Evolutionary conservation across 2,329 filamentous ascomycete species (phyloP).

Genomic region (Sclerotiophoma versabilis): DNA sequence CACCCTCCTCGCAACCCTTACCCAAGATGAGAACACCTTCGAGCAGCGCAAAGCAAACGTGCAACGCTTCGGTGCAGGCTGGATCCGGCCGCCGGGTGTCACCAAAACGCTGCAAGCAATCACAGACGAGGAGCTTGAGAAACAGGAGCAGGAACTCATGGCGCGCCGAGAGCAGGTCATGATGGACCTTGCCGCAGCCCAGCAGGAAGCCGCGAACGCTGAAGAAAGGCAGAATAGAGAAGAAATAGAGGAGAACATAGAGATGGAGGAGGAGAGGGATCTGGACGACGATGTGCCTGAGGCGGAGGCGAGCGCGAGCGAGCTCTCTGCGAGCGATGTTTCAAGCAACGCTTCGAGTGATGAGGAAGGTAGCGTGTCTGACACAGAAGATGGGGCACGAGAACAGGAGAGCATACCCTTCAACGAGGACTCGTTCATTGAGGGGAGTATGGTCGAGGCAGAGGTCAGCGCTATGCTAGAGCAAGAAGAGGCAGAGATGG

Average conservation of each 20-base stretch:
- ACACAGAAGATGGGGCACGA: constrained; percentile 50
- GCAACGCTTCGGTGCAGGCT: constrained; percentile 83
- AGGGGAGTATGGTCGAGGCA: constrained; percentile 52
- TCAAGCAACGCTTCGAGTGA: constrained; percentile 46
- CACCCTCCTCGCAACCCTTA: constrained; percentile 72
- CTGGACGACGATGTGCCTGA: constrained; percentile 51
- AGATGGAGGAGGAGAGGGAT: constrained; percentile 45
- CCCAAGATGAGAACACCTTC: constrained; percentile 78
- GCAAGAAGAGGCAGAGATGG: constrained; percentile 57
- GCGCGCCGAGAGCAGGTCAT: constrained; percentile 73
- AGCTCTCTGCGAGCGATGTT: constrained; percentile 47
- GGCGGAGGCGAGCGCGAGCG: constrained; percentile 50
- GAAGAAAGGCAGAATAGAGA: constrained; percentile 53
- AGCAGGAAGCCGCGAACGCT: constrained; percentile 55
- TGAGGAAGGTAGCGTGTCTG: constrained; percentile 19
- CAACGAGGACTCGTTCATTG: constrained; percentile 58
- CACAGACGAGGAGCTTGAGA: constrained; percentile 87
- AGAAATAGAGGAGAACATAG: constrained; percentile 42
- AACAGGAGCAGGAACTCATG: constrained; percentile 82
- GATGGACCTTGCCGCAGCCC: constrained; percentile 71
- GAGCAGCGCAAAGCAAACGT: constrained; percentile 81
- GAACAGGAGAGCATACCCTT: constrained; percentile 58
- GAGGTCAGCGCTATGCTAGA: constrained; percentile 50
- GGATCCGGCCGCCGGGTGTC: constrained; percentile 89
- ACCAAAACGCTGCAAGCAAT: constrained; percentile 89